Conservation (phyloP, 2,329 filamentous ascomycete genomes). For the Rachicladosporium sp. region DNA sequence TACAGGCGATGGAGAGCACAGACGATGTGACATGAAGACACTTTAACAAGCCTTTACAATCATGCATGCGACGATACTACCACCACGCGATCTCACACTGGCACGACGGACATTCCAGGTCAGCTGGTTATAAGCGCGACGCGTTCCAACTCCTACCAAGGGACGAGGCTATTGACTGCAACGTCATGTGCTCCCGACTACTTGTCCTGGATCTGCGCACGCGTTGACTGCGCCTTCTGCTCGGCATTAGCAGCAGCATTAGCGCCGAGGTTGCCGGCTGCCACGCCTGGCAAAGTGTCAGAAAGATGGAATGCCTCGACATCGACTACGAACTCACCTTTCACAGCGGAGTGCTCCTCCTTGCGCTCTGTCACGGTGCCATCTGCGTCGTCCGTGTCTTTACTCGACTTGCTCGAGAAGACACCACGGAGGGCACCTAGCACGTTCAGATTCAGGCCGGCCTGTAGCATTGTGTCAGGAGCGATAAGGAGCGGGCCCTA, state of each 20-base stretch:
- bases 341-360: slow-evolving; percentile 17
- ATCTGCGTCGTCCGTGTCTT: slow-evolving; percentile 16
- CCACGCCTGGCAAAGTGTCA: slow-evolving; percentile 13
- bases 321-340: slow-evolving; percentile 13
- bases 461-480: slow-evolving; percentile 12
- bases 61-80: too few species aligned
- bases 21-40: neutral
- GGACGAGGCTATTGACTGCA: neutral
- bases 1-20: slow-evolving; percentile 7
- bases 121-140: too few species aligned
- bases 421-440: slow-evolving; percentile 24
- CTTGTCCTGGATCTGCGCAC: slow-evolving; percentile 4
- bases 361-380: slow-evolving; percentile 20
- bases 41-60: too few species aligned
- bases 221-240: slow-evolving; percentile 10
- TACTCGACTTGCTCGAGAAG: slow-evolving; percentile 22
- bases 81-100: too few species aligned
- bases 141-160: too few species aligned
- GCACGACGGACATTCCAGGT: too few species aligned
- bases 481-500: neutral
- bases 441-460: slow-evolving; percentile 26
- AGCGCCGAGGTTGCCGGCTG: slow-evolving; percentile 16
- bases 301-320: neutral
- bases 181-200: neutral
- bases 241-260: slow-evolving; percentile 15